Evolutionary conservation across 176 grass and related monocot species (phyloP).

Genomic region (Elymus sibiricus): DNA sequence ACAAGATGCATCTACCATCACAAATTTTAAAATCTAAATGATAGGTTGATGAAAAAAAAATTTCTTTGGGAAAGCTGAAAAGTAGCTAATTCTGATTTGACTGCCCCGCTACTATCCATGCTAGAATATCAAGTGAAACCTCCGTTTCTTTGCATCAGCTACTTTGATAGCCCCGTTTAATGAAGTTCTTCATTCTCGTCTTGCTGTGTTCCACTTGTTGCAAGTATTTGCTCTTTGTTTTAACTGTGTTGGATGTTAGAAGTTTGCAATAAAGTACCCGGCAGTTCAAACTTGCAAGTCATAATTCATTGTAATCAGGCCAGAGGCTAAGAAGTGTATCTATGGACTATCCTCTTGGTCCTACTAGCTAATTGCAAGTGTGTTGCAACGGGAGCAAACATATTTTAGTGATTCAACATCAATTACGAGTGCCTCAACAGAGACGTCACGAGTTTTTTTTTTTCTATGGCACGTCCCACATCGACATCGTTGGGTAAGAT

Average conservation of each 20-base stretch:
- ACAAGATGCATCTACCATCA: background rate
- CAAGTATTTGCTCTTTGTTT: background rate
- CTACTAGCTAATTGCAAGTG: too few relatives aligned
- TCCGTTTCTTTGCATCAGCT: background rate
- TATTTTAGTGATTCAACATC: too few relatives aligned
- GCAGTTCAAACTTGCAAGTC: background rate
- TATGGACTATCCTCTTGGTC: too few relatives aligned
- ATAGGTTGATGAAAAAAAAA: background rate
- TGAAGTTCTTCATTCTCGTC: background rate
- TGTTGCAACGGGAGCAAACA: too few relatives aligned
- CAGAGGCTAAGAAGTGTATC: background rate
- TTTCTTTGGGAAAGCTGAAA: background rate
- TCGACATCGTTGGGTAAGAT: too few relatives aligned
- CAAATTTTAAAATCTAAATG: background rate
- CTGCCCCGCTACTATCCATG: too few relatives aligned
- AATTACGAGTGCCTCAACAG: too few relatives aligned
- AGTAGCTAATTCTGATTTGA: background rate
- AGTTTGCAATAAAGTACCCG: background rate
- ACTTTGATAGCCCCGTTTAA: background rate
- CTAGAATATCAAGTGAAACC: background rate
- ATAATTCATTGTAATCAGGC: background rate
- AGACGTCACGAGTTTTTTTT: too few relatives aligned
- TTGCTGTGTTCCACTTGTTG: background rate
- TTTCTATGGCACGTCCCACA: too few relatives aligned
- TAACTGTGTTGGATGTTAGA: background rate